phyloP scores from a whole-genome alignment of 441 rosid genomes.

The Corymbia calophylla region DNA sequence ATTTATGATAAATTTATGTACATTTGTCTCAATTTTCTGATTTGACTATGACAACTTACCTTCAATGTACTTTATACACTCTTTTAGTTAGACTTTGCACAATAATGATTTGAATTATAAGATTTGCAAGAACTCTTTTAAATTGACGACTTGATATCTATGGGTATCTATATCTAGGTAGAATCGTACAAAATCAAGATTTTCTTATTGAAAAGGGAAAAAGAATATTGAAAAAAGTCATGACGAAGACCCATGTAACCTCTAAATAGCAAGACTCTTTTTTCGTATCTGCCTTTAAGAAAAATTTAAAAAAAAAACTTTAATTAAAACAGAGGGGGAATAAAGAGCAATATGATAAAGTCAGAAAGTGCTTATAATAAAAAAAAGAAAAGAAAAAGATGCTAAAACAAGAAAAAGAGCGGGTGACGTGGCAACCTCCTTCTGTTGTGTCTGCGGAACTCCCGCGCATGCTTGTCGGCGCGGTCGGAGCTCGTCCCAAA shows the following conservation, averaged over 20 bases:
- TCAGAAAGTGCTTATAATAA: background rate
- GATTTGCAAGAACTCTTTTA: background rate
- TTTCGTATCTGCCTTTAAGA: background rate
- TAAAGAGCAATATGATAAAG: background rate
- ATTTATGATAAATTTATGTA: too few species aligned
- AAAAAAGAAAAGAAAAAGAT: background rate
- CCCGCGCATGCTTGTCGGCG: background rate
- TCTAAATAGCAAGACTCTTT: background rate
- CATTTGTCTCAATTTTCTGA: too few species aligned
- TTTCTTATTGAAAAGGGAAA: background rate
- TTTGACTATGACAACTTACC: too few species aligned
- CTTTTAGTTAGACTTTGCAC: background rate
- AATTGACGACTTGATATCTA: rapidly evolving
- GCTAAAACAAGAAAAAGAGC: background rate
- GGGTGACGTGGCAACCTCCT: background rate
- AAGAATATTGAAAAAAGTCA: background rate
- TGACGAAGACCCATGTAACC: background rate
- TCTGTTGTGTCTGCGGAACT: background rate
- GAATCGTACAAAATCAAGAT: rapidly evolving
- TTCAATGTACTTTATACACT: too few species aligned
- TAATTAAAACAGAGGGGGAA: rapidly evolving
- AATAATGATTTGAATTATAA: rapidly evolving
- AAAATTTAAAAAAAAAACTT: background rate
- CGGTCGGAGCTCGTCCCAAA: too few species aligned
- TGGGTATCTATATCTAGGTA: rapidly evolving